Evolutionary conservation across 768 basidiomycete genomes (phyloP).

Genomic region (Lepiota venenata): DNA sequence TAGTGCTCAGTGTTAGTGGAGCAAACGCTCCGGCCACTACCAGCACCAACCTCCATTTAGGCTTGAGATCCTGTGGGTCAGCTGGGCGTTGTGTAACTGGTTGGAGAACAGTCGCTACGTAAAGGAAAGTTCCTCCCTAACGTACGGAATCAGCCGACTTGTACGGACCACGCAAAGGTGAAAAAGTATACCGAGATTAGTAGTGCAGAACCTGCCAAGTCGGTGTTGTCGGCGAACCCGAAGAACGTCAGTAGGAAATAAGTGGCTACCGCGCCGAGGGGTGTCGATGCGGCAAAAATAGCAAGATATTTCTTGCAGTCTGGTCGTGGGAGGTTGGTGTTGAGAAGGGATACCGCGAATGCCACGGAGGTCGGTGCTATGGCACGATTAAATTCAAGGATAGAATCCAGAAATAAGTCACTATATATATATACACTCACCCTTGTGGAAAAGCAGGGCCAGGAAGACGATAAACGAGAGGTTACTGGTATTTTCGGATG

Average conservation of each 20-base stretch:
- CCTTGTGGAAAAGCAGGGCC: slow-evolving; percentile 91
- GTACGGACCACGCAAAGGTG: background rate
- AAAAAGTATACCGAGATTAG: slow-evolving; percentile 70
- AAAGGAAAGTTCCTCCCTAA: slow-evolving; percentile 91
- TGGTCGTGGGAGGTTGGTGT: slow-evolving; percentile 61
- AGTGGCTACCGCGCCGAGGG: slow-evolving; percentile 74
- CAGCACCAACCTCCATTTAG: slow-evolving; percentile 44
- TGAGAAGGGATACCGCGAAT: slow-evolving; percentile 80
- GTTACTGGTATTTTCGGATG: slow-evolving; percentile 32
- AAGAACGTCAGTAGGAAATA: slow-evolving; percentile 62
- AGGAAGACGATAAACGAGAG: slow-evolving; percentile 86
- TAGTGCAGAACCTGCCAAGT: slow-evolving; percentile 74
- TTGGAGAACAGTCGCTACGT: slow-evolving; percentile 90
- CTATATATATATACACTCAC: slow-evolving; percentile 25
- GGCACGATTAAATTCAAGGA: background rate
- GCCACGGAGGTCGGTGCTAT: slow-evolving; percentile 90
- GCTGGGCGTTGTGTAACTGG: slow-evolving; percentile 53
- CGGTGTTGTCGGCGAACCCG: slow-evolving; percentile 37
- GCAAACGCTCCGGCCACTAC: slow-evolving; percentile 68
- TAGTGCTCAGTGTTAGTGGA: slow-evolving; percentile 55
- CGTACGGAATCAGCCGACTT: slow-evolving; percentile 1
- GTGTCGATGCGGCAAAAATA: slow-evolving; percentile 82
- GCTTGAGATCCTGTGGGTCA: slow-evolving; percentile 39
- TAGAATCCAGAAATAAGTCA: background rate
- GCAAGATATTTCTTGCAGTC: slow-evolving; percentile 74